phyloP scores from a whole-genome alignment of 148 eudicot species.

The Rheum nobile region DNA sequence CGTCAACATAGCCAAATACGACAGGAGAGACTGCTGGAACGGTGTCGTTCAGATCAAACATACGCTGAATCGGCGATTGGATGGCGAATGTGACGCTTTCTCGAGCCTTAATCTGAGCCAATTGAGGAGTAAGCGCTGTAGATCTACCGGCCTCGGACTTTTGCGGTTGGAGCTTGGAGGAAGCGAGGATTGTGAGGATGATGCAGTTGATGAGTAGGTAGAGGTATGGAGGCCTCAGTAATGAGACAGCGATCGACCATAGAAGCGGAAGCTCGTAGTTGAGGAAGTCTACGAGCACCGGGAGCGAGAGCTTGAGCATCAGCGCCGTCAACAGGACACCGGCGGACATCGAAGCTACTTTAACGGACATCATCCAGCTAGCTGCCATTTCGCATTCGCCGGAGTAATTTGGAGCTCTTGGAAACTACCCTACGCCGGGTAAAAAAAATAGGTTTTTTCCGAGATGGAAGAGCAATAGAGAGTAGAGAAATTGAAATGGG shows the following conservation, averaged over 20 bases:
- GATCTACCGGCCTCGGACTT: not conserved
- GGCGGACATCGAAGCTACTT: constrained; percentile 2
- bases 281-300: constrained; percentile 27
- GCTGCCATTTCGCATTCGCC: not conserved
- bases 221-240: constrained; percentile 65
- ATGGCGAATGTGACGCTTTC: not conserved
- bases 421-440: not conserved
- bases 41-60: not conserved
- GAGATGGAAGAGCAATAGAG: not conserved
- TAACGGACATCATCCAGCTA: not conserved
- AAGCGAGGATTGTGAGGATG: constrained; percentile 56
- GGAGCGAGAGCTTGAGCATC: constrained; percentile 12
- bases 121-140: not conserved
- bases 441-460: not conserved
- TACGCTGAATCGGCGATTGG: constrained; percentile 11
- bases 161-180: constrained; percentile 31
- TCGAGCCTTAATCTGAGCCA: not conserved
- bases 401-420: no score
- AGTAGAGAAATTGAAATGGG: not conserved
- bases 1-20: constrained; percentile 4
- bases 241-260: constrained; percentile 8
- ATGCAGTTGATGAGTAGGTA: constrained; percentile 66
- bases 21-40: not conserved
- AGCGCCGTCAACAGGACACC: not conserved
- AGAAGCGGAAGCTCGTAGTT: constrained; percentile 6